Evolutionary conservation across 2,329 filamentous ascomycete genomes (phyloP).

Genomic region (Sporothrix humicola): DNA sequence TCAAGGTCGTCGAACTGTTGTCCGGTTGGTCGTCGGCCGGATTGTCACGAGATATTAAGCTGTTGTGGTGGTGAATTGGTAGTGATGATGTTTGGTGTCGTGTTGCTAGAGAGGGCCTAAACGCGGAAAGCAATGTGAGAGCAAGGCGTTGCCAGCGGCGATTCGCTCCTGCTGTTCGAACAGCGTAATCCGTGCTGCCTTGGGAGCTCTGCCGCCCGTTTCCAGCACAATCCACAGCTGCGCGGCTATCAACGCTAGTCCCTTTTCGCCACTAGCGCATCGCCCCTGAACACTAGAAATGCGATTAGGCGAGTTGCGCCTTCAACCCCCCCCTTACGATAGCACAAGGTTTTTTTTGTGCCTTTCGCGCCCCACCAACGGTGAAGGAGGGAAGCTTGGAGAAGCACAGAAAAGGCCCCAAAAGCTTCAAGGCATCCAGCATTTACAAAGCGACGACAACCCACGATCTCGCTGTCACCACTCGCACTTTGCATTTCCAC

Average conservation of each 20-base stretch:
- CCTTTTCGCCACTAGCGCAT: not conserved
- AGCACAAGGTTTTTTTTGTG: slow-evolving; percentile 32
- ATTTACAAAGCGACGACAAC: slow-evolving; percentile 12
- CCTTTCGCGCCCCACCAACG: slow-evolving; percentile 32
- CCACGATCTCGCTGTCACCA: slow-evolving; percentile 9
- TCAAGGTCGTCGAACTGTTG: not conserved
- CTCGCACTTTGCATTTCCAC: not conserved
- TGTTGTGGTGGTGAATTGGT: slow-evolving; percentile 17
- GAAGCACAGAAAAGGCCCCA: slow-evolving; percentile 33
- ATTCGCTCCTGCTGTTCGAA: slow-evolving; percentile 23
- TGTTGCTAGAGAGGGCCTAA: slow-evolving; percentile 7
- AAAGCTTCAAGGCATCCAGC: slow-evolving; percentile 35
- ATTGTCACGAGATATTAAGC: not conserved
- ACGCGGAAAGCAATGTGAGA: slow-evolving; percentile 16
- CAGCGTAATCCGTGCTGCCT: slow-evolving; percentile 39
- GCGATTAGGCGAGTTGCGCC: slow-evolving; percentile 5
- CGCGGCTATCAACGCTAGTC: slow-evolving; percentile 37
- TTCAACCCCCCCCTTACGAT: slow-evolving; percentile 5
- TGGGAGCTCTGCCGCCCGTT: slow-evolving; percentile 33
- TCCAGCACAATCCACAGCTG: slow-evolving; percentile 34
- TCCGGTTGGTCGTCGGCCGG: not conserved
- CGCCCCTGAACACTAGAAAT: slow-evolving; percentile 16
- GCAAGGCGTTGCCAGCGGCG: slow-evolving; percentile 26
- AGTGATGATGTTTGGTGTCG: slow-evolving; percentile 16
- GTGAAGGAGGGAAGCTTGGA: slow-evolving; percentile 33